These are phyloP conservation scores for Fusarium pseudograminearum DNA, from an alignment of 2,329 filamentous ascomycete genomes.

Conservation along the genomic window DNA sequence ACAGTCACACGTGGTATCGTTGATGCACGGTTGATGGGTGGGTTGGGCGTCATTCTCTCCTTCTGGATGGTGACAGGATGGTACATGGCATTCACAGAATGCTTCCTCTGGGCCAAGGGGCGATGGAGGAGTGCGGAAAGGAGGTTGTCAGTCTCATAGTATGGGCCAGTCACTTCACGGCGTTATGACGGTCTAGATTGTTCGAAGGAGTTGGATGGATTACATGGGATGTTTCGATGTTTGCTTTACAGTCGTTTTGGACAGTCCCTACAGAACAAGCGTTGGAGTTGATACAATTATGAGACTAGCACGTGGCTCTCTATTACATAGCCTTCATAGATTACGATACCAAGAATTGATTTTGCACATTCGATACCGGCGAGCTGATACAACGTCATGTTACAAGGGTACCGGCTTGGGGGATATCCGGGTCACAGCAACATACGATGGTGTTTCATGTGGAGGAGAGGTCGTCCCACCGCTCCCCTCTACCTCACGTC, in stretches of 20 bases:
- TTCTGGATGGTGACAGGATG: constrained; percentile 63
- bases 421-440: constrained; percentile 24
- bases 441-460: constrained; percentile 41
- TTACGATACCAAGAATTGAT: constrained; percentile 40
- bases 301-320: constrained; percentile 9
- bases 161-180: background rate
- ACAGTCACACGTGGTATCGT: constrained; percentile 54
- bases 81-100: constrained; percentile 63
- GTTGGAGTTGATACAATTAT: constrained; percentile 17
- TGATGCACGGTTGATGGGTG: constrained; percentile 59
- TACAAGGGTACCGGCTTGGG: constrained; percentile 26
- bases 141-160: constrained; percentile 33
- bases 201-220: constrained; percentile 16
- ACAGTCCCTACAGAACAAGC: constrained; percentile 24
- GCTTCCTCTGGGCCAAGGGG: constrained; percentile 56
- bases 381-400: constrained; percentile 26
- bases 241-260: constrained; percentile 18
- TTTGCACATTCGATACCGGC: constrained; percentile 8
- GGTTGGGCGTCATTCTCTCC: constrained; percentile 60
- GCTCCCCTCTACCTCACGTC: background rate
- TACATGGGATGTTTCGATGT: constrained; percentile 4
- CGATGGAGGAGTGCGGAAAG: constrained; percentile 49
- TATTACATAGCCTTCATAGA: constrained; percentile 17
- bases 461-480: constrained; percentile 27
- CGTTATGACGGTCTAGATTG: constrained; percentile 12